A percentile compares a stretch with the other conserved stretches of the same genome.
Evolutionary conservation across 2,329 filamentous ascomycete genomes (phyloP).

Genomic region (Claviceps africana): DNA sequence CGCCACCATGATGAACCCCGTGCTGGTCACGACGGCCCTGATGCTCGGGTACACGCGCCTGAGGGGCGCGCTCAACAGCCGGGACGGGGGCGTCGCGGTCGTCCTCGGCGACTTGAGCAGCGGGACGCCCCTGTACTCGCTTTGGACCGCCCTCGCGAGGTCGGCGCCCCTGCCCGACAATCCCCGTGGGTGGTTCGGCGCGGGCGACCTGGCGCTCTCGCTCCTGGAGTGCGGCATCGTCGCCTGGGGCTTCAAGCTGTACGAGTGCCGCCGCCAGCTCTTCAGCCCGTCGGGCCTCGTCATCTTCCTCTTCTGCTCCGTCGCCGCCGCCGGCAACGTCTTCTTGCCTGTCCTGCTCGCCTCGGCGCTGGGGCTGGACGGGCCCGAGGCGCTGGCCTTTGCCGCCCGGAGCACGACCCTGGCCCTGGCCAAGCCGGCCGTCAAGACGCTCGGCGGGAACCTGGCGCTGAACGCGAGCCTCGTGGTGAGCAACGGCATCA

Average conservation of each 20-base stretch:
- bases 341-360: slow-evolving; percentile 26
- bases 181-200: slow-evolving; percentile 23
- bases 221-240: slow-evolving; percentile 37
- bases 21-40: slow-evolving; percentile 31
- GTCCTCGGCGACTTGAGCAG: slow-evolving; percentile 19
- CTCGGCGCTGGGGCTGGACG: slow-evolving; percentile 21
- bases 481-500: slow-evolving; percentile 37
- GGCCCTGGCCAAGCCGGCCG: slow-evolving; percentile 33
- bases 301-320: slow-evolving; percentile 22
- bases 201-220: slow-evolving; percentile 33
- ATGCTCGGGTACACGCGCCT: slow-evolving; percentile 29
- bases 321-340: slow-evolving; percentile 27
- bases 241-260: slow-evolving; percentile 39
- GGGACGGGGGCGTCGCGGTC: slow-evolving; percentile 15
- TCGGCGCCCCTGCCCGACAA: slow-evolving; percentile 6
- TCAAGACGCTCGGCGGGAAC: slow-evolving; percentile 30
- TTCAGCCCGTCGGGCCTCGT: slow-evolving; percentile 28
- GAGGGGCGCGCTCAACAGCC: slow-evolving; percentile 23
- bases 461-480: slow-evolving; percentile 33
- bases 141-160: slow-evolving; percentile 18
- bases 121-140: slow-evolving; percentile 20
- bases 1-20: slow-evolving; percentile 31
- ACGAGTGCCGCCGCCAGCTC: slow-evolving; percentile 33
- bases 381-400: slow-evolving; percentile 27
- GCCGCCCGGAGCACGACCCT: slow-evolving; percentile 36